Base-by-base conservation (phyloP, 192 early-diverging fungal genomes). In the Phycomyces nitens region DNA sequence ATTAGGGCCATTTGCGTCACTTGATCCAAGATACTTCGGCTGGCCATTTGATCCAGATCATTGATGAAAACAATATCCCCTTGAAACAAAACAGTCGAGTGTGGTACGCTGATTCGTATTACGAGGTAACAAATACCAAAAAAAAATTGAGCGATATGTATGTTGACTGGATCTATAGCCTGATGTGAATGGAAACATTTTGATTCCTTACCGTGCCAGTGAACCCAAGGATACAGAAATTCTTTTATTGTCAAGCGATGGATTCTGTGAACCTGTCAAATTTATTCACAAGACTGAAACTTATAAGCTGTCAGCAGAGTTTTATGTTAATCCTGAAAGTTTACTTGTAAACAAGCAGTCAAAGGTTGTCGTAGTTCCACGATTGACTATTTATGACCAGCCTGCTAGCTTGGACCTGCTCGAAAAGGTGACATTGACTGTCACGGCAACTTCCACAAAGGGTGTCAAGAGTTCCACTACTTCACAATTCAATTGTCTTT, bases 1-100 rank as follows among this genome's bases (percentile, higher is more conserved):
- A 23, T 11, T 75, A 82, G 77, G 80, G 77, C 11, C 63, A 66
- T 39, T 58, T 80, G 16, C 67, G 73, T 18, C 79, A 66, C 27
- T 50, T 82, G 18, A 56, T 74, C 24, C 73, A 72, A 60, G 65
- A 73, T 5, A 77, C 75, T 51, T 56, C 71, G 1, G 75, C 73
- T 0, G 80, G 80, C 12, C 80, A 82, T 60, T 26, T 80, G 22
- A 53, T 82, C 2, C 65, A 64, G 1, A 63, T 79, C 12, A 56
- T 77, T n/a, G 73, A 82, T 49, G 80, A 82, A 43, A 53, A 69
- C 1, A 62, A 70, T 14, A 29, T 64, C 38, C 58, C 64, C 14
- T 47, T 77, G 18, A 47, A 40, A 8, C 24, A 55, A 24, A 27
- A 64, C 47, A 66, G 65, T 39, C 39, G 56, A 27, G 39, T 82